Base-by-base conservation (phyloP, 495 filamentous ascomycete genomes). In the Clavariopsis aquatica region DNA sequence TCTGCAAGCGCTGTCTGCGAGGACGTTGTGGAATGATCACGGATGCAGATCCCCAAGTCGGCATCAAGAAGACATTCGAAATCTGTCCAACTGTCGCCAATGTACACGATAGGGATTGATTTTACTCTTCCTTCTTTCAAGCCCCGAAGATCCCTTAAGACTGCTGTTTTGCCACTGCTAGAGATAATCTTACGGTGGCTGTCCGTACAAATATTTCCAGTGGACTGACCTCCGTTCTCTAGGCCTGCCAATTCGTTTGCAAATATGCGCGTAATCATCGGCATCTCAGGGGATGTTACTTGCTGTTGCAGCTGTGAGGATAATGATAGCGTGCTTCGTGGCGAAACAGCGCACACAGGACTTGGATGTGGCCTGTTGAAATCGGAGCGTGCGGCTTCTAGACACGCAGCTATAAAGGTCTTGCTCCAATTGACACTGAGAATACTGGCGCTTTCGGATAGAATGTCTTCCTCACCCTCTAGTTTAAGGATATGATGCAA, bases 351-450 rank as follows among this genome's bases (percentile, higher is more conserved):
- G 6, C 31, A 34, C 5, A 5, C 31, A 5, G 12, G 6, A 34
- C 31, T 34, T 17, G 38, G 38, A 43, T 15, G 38, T 17, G 6
- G 38, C 15, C 6, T 43, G 15, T 43, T 10, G n/a, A n/a, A n/a
- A 17, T 43, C 38, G 2, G 15, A 43, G 6, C 38, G 38, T 9
- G 15, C 38, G 4, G 61, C 27, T 10, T 52, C 1, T 17, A 66
- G 49, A 52, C 60, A 65, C n/a, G 13, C 49, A 12, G 51, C 36
- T 22, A 76, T 76, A 29, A 72, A 74, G 3, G 17, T 26, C 3
- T 28, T 45, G 47, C 72, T 72, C 74, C 74, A 77, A 53, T 76
- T 77, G 0, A 75, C 75, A 29, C 71, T 74, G 22, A 77, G 34
- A 31, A 77, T 70, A 24, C 23, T 56, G 8, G 72, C 49, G 20